Conservation (phyloP, 139 green algal species). For the Pedinophyceae sp. region DNA sequence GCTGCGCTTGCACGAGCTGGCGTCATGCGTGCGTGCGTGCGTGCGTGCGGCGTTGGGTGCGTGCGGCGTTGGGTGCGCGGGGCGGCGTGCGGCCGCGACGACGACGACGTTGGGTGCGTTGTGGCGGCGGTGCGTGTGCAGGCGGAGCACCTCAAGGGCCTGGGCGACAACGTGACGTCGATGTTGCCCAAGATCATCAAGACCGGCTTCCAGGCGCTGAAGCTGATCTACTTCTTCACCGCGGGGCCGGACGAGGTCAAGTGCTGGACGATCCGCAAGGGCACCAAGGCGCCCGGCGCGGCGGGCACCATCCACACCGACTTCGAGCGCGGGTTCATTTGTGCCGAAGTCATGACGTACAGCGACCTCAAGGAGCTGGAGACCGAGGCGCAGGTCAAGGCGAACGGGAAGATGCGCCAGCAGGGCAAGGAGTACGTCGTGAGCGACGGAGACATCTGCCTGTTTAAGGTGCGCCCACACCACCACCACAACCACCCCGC, state of each 20-base stretch:
- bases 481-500: too few relatives aligned
- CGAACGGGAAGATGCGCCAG: conserved; percentile 89
- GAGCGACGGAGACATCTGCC: conserved; percentile 72
- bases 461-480: conserved; percentile 92
- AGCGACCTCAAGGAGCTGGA: conserved; percentile 68
- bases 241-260: conserved; percentile 88
- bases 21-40: too few relatives aligned
- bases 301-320: conserved; percentile 93
- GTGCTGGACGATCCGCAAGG: conserved; percentile 76
- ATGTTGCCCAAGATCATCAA: conserved; percentile 90
- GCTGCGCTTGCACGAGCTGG: background rate
- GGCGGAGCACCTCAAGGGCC: too few relatives aligned
- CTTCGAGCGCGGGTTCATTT: conserved; percentile 99
- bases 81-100: too few relatives aligned
- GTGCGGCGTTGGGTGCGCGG: too few relatives aligned
- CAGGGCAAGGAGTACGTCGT: conserved; percentile 95
- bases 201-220: conserved; percentile 67
- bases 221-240: conserved; percentile 99
- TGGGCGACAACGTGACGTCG: too few relatives aligned
- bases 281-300: conserved; percentile 75
- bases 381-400: conserved; percentile 68
- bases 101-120: too few relatives aligned
- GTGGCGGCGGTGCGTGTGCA: too few relatives aligned
- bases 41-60: too few relatives aligned
- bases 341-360: conserved; percentile 68